Evolutionary conservation across 2,329 filamentous ascomycete genomes (phyloP).

Genomic region (Curvularia eragrostidis): DNA sequence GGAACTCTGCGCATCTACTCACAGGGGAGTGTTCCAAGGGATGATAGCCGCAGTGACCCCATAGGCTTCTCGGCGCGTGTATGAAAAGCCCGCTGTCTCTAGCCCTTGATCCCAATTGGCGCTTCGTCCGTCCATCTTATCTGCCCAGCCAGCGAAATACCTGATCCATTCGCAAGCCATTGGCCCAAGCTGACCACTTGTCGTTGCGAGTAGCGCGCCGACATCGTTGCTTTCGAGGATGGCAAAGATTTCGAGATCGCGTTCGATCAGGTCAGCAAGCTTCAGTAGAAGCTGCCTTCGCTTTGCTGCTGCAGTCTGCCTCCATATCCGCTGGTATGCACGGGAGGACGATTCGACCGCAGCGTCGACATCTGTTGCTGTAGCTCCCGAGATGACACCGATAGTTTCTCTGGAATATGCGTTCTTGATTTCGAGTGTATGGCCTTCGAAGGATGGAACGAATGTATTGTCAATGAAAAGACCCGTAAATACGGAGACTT

Average conservation of each 20-base stretch:
- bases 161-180: slow-evolving; percentile 1
- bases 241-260: neutral
- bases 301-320: neutral
- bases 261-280: neutral
- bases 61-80: neutral
- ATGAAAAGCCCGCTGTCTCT: neutral
- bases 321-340: neutral
- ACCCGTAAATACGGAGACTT: neutral
- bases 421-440: slow-evolving; percentile 1
- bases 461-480: slow-evolving; percentile 3
- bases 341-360: neutral
- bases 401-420: neutral
- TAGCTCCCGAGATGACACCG: slow-evolving; percentile 1
- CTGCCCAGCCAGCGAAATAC: neutral
- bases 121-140: neutral
- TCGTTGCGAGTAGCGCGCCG: neutral
- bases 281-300: slow-evolving; percentile 1
- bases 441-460: neutral
- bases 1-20: neutral
- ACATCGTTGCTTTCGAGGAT: slow-evolving; percentile 1
- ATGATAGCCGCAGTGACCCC: neutral
- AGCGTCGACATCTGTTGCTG: neutral
- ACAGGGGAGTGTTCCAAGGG: neutral
- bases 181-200: neutral
- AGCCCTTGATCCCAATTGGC: neutral